These are phyloP conservation scores for Begonia masoniana DNA, from an alignment of 306 rosid species.

Conservation along the genomic window DNA sequence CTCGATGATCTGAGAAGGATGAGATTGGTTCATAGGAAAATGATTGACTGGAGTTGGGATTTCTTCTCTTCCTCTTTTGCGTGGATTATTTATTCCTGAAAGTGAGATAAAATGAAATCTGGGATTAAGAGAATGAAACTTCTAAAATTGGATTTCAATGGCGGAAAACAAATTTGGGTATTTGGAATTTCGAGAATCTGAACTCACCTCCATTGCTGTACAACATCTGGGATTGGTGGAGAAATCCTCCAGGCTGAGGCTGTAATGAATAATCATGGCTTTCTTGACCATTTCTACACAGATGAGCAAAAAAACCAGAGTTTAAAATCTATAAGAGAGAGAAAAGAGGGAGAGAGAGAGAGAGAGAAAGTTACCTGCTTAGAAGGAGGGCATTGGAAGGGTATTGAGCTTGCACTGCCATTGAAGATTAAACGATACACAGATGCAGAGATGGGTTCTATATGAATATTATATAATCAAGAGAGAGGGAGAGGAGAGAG, in stretches of 20 bases:
- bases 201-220: slow-evolving; percentile 37
- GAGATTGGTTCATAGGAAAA: slow-evolving; percentile 37
- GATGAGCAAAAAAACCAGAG: slow-evolving; percentile 4
- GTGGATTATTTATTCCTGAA: slow-evolving; percentile 11
- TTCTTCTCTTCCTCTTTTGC: slow-evolving; percentile 81
- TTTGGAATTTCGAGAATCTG: neutral
- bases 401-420: slow-evolving; percentile 99
- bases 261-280: slow-evolving; percentile 58
- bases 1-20: slow-evolving; percentile 60
- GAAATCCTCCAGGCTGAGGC: slow-evolving; percentile 40
- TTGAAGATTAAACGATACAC: slow-evolving; percentile 6
- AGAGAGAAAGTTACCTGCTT: slow-evolving; percentile 39
- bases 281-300: slow-evolving; percentile 55
- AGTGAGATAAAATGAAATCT: neutral
- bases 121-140: neutral
- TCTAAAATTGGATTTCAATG: neutral
- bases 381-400: slow-evolving; percentile 68
- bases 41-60: slow-evolving; percentile 30
- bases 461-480: slow-evolving; percentile 7
- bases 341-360: neutral
- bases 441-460: slow-evolving; percentile 3
- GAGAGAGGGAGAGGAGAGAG: slow-evolving; percentile 4
- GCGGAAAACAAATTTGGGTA: neutral
- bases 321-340: slow-evolving; percentile 11
- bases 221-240: slow-evolving; percentile 55